phyloP scores from a whole-genome alignment of 768 basidiomycete species.

The Kwoniella dejecticola region DNA sequence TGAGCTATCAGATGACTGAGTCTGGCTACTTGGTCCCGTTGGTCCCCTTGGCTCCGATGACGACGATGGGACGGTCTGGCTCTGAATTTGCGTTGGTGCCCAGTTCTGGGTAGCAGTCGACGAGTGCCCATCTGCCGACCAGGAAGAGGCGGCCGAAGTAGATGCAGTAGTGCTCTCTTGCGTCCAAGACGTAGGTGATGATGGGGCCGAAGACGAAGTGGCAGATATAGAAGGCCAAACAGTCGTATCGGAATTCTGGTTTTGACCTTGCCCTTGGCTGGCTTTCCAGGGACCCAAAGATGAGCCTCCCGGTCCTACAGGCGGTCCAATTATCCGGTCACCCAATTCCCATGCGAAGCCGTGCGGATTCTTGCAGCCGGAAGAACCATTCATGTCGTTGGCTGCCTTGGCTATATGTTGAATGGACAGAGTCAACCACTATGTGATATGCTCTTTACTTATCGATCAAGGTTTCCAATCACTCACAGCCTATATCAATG shows the following conservation, averaged over 20 bases:
- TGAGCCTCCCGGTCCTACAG: too few relatives aligned
- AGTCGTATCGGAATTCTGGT: not conserved
- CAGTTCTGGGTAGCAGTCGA: too few relatives aligned
- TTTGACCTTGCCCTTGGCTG: not conserved
- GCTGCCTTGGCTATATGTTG: constrained; percentile 1
- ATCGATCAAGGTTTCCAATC: too few relatives aligned
- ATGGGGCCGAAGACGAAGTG: not conserved
- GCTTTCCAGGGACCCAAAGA: constrained; percentile 1
- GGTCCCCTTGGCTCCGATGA: too few relatives aligned
- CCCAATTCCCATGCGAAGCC: not conserved
- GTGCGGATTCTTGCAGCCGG: not conserved
- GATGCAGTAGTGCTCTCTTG: not conserved
- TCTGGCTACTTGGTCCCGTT: too few relatives aligned
- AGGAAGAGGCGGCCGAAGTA: not conserved
- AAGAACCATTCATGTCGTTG: not conserved
- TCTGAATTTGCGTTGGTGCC: too few relatives aligned
- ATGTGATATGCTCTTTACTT: too few relatives aligned
- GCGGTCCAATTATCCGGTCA: not conserved
- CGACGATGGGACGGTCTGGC: too few relatives aligned
- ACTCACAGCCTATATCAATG: constrained; percentile 1
- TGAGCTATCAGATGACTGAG: too few relatives aligned
- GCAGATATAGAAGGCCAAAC: not conserved
- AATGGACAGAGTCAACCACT: too few relatives aligned
- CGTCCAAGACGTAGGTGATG: not conserved
- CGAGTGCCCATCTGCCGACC: not conserved